Evolutionary conservation across 805 yeast species (phyloP).

Genomic region (Metahyphopichia silvanorum): DNA sequence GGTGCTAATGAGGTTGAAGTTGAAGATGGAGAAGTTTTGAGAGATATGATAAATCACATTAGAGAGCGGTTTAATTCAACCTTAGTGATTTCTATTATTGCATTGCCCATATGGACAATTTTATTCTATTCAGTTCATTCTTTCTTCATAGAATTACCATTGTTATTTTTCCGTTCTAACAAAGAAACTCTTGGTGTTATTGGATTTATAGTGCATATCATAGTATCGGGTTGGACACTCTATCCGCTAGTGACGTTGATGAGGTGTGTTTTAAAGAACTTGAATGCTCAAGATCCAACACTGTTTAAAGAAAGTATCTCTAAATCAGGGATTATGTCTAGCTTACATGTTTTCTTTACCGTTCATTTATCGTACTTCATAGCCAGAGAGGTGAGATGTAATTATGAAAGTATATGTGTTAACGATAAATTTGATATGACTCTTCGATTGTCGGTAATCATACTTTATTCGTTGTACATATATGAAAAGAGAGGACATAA

Average conservation of each 20-base stretch:
- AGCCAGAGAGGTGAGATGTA: not conserved
- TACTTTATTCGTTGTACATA: conserved; percentile 9
- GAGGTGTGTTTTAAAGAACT: not conserved
- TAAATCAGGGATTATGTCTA: not conserved
- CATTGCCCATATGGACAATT: not conserved
- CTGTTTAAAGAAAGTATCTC: not conserved
- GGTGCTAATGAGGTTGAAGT: conserved; percentile 12
- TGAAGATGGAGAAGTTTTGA: not conserved
- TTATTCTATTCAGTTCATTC: not conserved
- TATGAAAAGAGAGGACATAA: conserved; percentile 6
- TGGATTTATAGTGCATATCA: not conserved
- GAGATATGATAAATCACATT: not conserved
- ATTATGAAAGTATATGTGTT: not conserved
- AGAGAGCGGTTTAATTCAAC: not conserved
- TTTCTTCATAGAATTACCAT: conserved; percentile 1
- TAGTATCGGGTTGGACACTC: not conserved
- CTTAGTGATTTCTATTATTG: not conserved
- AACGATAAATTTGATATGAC: not conserved
- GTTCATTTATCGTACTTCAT: not conserved
- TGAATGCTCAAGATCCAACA: not conserved
- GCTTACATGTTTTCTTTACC: not conserved
- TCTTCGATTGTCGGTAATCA: conserved; percentile 4
- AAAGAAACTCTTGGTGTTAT: not conserved
- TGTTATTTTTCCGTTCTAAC: not conserved
- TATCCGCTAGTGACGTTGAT: not conserved